Conservation (phyloP, 2,329 filamentous ascomycete species). For the Alternaria hordeiaustralica region DNA sequence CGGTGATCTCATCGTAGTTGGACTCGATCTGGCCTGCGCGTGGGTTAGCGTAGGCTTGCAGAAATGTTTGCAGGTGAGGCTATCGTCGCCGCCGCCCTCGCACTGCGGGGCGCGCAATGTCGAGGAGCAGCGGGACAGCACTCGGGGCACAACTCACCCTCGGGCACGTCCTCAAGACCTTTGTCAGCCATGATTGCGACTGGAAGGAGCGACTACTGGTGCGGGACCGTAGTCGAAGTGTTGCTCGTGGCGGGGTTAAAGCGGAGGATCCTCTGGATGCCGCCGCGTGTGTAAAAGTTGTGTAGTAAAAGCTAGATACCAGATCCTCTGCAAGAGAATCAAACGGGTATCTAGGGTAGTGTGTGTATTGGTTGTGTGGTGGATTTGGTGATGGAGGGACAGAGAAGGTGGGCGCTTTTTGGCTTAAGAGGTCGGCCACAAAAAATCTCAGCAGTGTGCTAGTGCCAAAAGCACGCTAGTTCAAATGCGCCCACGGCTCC, state of each 20-base stretch:
- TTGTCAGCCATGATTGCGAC: slow-evolving; percentile 98
- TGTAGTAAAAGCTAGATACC: slow-evolving; percentile 54
- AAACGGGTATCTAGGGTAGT: slow-evolving; percentile 50
- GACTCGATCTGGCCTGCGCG: slow-evolving; percentile 94
- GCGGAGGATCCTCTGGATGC: slow-evolving; percentile 52
- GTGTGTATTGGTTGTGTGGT: slow-evolving; percentile 35
- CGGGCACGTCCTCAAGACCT: slow-evolving; percentile 97
- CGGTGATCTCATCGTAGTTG: slow-evolving; percentile 99
- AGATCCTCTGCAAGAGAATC: slow-evolving; percentile 56
- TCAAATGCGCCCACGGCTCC: slow-evolving; percentile 5
- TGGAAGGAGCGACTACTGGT: slow-evolving; percentile 70
- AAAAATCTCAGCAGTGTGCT: slow-evolving; percentile 22
- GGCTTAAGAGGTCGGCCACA: slow-evolving; percentile 18
- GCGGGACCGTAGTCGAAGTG: slow-evolving; percentile 55
- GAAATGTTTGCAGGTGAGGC: neutral
- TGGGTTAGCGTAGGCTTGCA: slow-evolving; percentile 21
- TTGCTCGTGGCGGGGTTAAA: slow-evolving; percentile 49
- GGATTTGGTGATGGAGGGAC: slow-evolving; percentile 34
- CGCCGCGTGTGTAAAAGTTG: slow-evolving; percentile 44
- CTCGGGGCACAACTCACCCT: slow-evolving; percentile 69
- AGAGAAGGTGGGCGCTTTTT: slow-evolving; percentile 28
- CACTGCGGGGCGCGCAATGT: slow-evolving; percentile 16
- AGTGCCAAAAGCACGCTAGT: slow-evolving; percentile 18
- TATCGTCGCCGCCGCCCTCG: slow-evolving; percentile 12
- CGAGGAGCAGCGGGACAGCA: slow-evolving; percentile 3